Base-by-base conservation (phyloP, 768 basidiomycete genomes). In the Baorangia bicolor region DNA sequence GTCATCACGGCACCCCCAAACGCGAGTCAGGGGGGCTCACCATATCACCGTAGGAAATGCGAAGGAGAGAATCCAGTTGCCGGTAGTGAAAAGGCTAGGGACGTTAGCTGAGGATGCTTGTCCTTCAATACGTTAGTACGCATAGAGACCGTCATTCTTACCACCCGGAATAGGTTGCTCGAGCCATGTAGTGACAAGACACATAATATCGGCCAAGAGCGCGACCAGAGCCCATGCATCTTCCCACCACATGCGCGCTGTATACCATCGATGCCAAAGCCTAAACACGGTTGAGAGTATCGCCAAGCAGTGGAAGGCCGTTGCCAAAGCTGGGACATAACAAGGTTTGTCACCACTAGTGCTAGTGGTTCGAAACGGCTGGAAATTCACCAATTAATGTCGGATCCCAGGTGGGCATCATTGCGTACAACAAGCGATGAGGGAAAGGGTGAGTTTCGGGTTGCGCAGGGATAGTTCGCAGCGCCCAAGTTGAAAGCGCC, bases 41-140 rank as follows among this genome's bases (percentile, higher is more conserved):
- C 50, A 54, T 53, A 54, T 12, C n/a, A 53, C 50, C 5, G 25
- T 40, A 25, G 28, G 49, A 40, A 54, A 53, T 3, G 50, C 38
- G 25, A 31, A 34, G 14, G 53, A 20, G 50, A 40, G 30, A 18
- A 54, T 40, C 38, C 50, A 53, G 14, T 54, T 40, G 6, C 30
- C 38, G 1, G 18, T 20, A 38, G 3, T 53, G 50, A 40, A 53
- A 27, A 53, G 16, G 6, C 14, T 39, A 14, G 53, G 38, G 53
- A 23, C 5, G 14, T 16, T 20, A 25, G 38, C 49, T 53, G 14
- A 3, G 27, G 34, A 49, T 50, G 47, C 11, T 10, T 25, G 13
- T 14, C 27, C 35, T 51, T 37, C 28, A 53, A 21, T 7, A n/a
- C 31, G 21, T 7, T 7, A 27, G 6, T 27, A 23, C 21, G 5